Percentiles rank a stretch among this genome's conserved stretches.
phyloP scores from a whole-genome alignment of 768 basidiomycete species.

The Mycena galericulata region DNA sequence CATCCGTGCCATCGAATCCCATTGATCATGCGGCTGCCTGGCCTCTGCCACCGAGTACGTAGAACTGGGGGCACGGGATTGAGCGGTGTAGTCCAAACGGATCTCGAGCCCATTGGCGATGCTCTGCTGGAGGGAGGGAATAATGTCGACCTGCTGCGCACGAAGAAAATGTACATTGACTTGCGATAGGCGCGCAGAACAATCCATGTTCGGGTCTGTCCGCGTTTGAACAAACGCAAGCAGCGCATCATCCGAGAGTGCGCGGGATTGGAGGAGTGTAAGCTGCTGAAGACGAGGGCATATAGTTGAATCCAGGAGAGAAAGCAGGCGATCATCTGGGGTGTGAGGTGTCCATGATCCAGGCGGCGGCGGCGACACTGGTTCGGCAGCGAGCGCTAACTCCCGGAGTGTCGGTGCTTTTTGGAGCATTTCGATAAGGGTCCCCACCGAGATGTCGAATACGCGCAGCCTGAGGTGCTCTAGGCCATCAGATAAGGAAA shows the following conservation, averaged over 20 bases:
- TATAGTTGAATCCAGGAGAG: neutral
- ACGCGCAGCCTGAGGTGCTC: neutral
- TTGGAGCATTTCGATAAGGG: neutral
- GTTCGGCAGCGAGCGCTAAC: no score
- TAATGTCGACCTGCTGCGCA: neutral
- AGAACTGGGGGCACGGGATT: neutral
- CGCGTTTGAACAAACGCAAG: neutral
- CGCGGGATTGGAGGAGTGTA: neutral
- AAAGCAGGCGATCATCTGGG: no score
- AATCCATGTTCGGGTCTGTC: neutral
- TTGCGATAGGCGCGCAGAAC: neutral
- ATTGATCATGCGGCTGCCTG: no score
- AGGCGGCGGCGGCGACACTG: no score
- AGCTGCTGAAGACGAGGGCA: neutral
- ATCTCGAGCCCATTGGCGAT: neutral
- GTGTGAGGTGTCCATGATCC: no score
- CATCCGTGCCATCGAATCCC: no score
- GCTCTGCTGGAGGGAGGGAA: neutral
- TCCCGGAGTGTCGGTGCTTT: neutral
- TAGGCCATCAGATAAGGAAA: neutral
- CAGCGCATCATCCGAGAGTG: neutral
- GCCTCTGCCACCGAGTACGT: no score
- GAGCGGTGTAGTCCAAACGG: neutral
- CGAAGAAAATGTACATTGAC: neutral
- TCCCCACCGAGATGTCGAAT: no score